Conservation (phyloP, 306 rosid species). For the Morella rubra region DNA sequence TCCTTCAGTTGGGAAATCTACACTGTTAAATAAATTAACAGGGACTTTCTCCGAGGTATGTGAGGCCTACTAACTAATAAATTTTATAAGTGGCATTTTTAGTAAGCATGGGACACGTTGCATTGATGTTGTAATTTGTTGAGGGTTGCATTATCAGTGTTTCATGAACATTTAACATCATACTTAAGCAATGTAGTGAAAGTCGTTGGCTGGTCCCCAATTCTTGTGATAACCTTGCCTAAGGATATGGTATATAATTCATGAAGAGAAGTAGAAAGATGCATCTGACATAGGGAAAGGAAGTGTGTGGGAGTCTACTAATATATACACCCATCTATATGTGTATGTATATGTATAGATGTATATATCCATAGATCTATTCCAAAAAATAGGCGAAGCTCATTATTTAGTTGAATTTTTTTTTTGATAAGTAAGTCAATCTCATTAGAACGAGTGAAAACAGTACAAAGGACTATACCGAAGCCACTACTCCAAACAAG, state of each 20-base stretch:
- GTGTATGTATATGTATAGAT: too few species aligned
- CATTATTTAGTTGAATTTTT: too few species aligned
- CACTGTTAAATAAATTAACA: slow-evolving; percentile 85
- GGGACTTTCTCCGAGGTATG: slow-evolving; percentile 99
- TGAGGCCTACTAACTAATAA: slow-evolving; percentile 13
- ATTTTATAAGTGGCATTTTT: background rate
- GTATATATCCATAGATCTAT: too few species aligned
- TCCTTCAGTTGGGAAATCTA: slow-evolving; percentile 98
- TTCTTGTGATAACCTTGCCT: background rate
- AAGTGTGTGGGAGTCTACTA: too few species aligned
- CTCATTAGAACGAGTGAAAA: too few species aligned
- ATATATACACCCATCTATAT: too few species aligned
- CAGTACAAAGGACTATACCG: too few species aligned
- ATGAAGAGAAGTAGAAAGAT: too few species aligned
- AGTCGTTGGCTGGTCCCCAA: background rate
- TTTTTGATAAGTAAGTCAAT: too few species aligned
- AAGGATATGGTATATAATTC: background rate
- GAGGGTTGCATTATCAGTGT: background rate
- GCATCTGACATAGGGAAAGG: too few species aligned
- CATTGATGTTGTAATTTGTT: background rate
- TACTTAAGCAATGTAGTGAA: background rate
- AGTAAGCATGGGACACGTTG: background rate
- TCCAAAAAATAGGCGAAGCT: too few species aligned
- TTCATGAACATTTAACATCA: background rate
- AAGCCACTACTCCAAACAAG: too few species aligned